phyloP scores from a whole-genome alignment of 345 rosid species.

The Acer negundo region DNA sequence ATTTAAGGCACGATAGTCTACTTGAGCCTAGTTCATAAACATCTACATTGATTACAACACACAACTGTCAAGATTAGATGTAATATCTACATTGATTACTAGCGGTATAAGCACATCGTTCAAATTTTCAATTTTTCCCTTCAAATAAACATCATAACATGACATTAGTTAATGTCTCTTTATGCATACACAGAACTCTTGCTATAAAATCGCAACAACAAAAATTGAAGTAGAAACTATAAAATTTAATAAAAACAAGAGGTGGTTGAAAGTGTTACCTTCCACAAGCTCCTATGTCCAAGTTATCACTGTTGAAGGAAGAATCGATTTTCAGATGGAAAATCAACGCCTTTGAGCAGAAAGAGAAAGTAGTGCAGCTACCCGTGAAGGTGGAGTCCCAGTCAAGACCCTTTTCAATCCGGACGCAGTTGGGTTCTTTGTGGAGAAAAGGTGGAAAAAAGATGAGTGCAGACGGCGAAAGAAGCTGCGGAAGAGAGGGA shows the following conservation, averaged over 20 bases:
- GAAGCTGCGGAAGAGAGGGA: too few relatives aligned
- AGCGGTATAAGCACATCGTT: neutral
- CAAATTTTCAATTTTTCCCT: neutral
- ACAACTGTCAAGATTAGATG: too few relatives aligned
- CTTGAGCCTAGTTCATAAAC: too few relatives aligned
- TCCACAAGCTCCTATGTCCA: conserved; percentile 99
- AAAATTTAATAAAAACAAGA: neutral
- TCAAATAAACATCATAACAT: neutral
- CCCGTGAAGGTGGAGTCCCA: conserved; percentile 79
- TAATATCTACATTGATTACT: too few relatives aligned
- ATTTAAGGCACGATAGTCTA: neutral
- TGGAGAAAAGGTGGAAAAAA: conserved; percentile 34
- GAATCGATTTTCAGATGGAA: conserved; percentile 61
- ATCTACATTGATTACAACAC: too few relatives aligned
- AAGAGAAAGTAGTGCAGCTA: conserved; percentile 82
- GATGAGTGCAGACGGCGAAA: too few relatives aligned
- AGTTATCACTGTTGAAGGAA: conserved; percentile 94
- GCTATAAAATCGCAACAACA: neutral
- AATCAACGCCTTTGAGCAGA: conserved; percentile 61
- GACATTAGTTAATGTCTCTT: neutral
- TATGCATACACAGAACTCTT: too few relatives aligned
- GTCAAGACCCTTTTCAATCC: conserved; percentile 46
- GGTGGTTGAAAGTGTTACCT: conserved; percentile 37
- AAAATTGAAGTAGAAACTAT: too few relatives aligned
- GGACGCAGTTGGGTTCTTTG: conserved; percentile 77